Evolutionary conservation across 345 rosid species (phyloP), one percentile per base, ranked within the genome.

Genomic region (Excoecaria cochinchinensis): DNA sequence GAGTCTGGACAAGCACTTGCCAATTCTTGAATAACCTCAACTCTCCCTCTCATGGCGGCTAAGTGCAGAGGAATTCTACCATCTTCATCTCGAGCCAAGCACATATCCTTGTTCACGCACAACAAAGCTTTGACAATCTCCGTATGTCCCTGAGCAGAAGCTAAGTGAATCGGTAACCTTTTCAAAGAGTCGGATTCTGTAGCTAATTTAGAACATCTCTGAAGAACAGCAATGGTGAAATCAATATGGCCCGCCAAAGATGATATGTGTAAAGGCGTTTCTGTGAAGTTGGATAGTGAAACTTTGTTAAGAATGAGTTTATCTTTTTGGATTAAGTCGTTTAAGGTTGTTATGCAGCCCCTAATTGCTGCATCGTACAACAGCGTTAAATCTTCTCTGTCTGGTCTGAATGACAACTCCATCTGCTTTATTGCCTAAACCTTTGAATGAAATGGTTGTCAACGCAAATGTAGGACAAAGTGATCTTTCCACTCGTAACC

Each of bases 251-350:
- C 78, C 5, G 57, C 31, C 57, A 75, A 42, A 19, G 42, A 7
- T 19, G 78, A 55, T 5, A 67, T 9, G 36, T 75, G 78, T 7
- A 75, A 19, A 3, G 77, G 72, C 14, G 77, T 74, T 53, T 66
- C 71, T 0, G 52, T 8, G 42, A 44, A 74, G 9, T 14, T 22
- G 16, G 52, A 11, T 22, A 17, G 38, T 10, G 58, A 44, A 56
- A 17, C 2, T 61, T 55, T 71, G 24, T 44, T 16, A 39, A 63
- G 76, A 63, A 73, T 25, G n/a, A 63, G 69, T 5, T 1, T 31
- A 13, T 74, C 77, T 51, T 8, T 58, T 57, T 42, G 62, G 73
- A 70, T 42, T 8, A 70, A 36, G 9, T 13, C 53, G 13, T 16
- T 8, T 19, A 71, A 58, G 38, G 66, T 38, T 3, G 51, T 10